Base-by-base conservation (phyloP, 2,329 filamentous ascomycete genomes). In the Hymenoscyphus albidus region DNA sequence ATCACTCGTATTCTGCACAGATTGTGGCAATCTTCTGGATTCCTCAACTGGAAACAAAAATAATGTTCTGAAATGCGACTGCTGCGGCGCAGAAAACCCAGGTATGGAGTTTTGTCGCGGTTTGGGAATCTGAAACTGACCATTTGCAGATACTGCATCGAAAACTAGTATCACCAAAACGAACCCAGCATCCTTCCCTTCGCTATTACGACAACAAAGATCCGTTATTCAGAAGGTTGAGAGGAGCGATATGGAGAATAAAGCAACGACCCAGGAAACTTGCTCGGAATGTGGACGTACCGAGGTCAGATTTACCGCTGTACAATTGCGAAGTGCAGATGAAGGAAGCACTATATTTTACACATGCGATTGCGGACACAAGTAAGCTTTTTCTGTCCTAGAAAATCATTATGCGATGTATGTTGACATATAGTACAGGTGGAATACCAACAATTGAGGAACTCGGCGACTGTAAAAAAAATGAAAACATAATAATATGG, bases 341-440 rank as follows among this genome's bases (percentile, higher is more conserved):
- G 94, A 98, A 85, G 95, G 95, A 67, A 92, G 89, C 69, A 97
- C 94, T 0, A 86, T 97, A 62, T 96, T 97, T 74, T 97, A 92
- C 79, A 89, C 84, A 66, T 97, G 93, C 79, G 87, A 93, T 64
- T 97, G 93, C 76, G 91, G 92, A 65, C 82, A 92, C 78, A 93
- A 90, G 89, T 93, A 85, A 72, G 87, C 59, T 5, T 27, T 27
- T 54, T 27, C 48, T 12, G 1, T 1, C 7, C n/a, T 14, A 22
- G n/a, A 35, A 35, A 35, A 35, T 31, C 27, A 39, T 35, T 13
- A 10, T 44, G 38, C 35, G 22, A 14, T 38, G 27, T 27, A 35
- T 63, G 42, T 66, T 70, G 63, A 70, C 58, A 62, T 44, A 12
- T 59, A 3, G 58, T 27, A 10, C 59, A 79, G 76, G 67, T 76